phyloP scores from a whole-genome alignment of 148 eudicot species.

The Cornus controversa region DNA sequence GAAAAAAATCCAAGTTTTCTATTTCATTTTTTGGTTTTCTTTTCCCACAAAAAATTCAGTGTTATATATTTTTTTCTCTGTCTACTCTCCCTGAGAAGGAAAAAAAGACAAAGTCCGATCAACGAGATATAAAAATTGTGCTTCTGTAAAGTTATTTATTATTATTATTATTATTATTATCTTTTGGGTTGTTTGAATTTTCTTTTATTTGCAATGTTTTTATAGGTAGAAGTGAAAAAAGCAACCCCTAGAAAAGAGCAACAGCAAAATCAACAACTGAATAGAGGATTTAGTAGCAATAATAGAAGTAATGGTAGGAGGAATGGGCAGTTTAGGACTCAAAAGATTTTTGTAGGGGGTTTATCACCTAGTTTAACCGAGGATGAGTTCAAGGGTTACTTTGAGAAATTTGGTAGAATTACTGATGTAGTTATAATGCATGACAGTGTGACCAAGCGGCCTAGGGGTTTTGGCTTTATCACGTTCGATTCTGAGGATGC shows the following conservation, averaged over 20 bases:
- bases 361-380: conserved; percentile 71
- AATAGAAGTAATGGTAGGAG: conserved; percentile 29
- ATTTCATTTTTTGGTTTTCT: background rate
- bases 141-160: background rate
- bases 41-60: too few species aligned
- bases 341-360: conserved; percentile 94
- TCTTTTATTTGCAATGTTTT: conserved; percentile 13
- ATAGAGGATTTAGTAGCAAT: conserved; percentile 32
- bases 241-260: conserved; percentile 73
- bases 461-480: conserved; percentile 90
- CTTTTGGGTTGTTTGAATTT: conserved; percentile 1
- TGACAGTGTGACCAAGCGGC: conserved; percentile 66
- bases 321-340: conserved; percentile 40
- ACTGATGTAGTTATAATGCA: conserved; percentile 89
- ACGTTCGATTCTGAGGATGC: conserved; percentile 81
- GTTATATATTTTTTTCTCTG: background rate
- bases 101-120: background rate
- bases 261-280: conserved; percentile 33
- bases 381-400: conserved; percentile 67
- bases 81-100: too few species aligned
- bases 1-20: background rate
- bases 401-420: conserved; percentile 74
- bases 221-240: conserved; percentile 82
- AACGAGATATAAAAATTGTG: background rate
- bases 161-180: background rate